Evolutionary conservation across 2,329 filamentous ascomycete genomes (phyloP).

Genomic region (Xylaria sp.): DNA sequence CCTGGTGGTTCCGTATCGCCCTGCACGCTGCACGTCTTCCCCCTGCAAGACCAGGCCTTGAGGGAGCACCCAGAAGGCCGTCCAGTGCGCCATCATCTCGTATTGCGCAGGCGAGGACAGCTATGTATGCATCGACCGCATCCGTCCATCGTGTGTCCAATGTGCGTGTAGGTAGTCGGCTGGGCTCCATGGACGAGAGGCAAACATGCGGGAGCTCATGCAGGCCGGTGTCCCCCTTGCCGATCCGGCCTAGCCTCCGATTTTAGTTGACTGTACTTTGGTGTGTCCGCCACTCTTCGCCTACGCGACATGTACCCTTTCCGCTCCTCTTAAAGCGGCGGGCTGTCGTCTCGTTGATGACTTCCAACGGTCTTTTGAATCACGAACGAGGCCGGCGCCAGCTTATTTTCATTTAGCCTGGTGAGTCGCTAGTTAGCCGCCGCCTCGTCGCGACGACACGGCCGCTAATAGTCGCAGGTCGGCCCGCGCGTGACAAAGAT

Average conservation of each 20-base stretch:
- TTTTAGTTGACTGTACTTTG: constrained; percentile 1
- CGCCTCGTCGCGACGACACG: neutral
- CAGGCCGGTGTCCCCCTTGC: constrained; percentile 3
- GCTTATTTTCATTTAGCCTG: neutral
- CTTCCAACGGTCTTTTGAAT: neutral
- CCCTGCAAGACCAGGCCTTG: neutral
- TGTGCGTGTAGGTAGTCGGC: no score
- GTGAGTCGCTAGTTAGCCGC: neutral
- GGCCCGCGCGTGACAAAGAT: neutral
- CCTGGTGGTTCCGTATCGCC: neutral
- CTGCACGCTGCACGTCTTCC: neutral
- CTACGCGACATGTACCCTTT: neutral
- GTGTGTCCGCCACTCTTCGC: neutral
- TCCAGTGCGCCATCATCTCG: neutral
- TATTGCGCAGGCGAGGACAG: neutral
- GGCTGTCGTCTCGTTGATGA: constrained; percentile 14
- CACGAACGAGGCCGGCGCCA: neutral
- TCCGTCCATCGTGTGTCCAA: no score
- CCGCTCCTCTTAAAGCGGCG: neutral
- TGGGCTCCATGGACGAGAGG: no score
- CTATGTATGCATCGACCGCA: no score
- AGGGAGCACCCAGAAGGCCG: neutral
- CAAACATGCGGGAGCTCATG: neutral
- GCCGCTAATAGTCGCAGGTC: no score
- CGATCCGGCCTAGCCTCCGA: constrained; percentile 4